Evolutionary conservation across 225 moss, liverwort and hornwort species (phyloP).

Genomic region (Pseudoscleropodium purum): DNA sequence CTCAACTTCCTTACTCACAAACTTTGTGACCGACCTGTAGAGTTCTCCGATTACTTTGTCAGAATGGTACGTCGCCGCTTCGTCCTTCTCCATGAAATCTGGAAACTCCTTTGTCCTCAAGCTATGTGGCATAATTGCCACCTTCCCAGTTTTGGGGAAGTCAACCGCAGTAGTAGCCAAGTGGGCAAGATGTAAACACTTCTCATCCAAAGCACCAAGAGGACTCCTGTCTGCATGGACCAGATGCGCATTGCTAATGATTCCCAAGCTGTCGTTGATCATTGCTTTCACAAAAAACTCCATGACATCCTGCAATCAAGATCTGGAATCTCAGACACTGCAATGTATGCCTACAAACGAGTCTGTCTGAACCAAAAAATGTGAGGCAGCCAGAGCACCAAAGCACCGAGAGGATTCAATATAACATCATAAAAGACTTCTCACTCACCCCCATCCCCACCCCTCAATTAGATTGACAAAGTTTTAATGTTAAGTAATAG

Average conservation of each 20-base stretch:
- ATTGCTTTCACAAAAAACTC: slow-evolving; percentile 71
- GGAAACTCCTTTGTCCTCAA: slow-evolving; percentile 54
- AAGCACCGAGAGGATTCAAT: neutral
- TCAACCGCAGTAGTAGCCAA: slow-evolving; percentile 82
- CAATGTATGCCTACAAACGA: neutral
- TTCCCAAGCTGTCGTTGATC: slow-evolving; percentile 70
- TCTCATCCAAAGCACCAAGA: slow-evolving; percentile 59
- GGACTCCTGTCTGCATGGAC: slow-evolving; percentile 67
- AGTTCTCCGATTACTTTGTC: slow-evolving; percentile 53
- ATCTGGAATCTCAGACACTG: neutral
- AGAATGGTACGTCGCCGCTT: slow-evolving; percentile 47
- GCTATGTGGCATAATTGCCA: slow-evolving; percentile 50
- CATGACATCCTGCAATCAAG: slow-evolving; percentile 58
- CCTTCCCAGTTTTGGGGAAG: slow-evolving; percentile 85
- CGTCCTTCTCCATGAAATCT: slow-evolving; percentile 80
- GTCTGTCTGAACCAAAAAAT: neutral
- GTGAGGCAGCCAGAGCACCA: neutral
- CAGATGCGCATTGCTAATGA: slow-evolving; percentile 82
- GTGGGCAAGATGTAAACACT: slow-evolving; percentile 47
- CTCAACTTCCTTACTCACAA: slow-evolving; percentile 19
- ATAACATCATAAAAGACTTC: neutral
- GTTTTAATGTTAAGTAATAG: neutral
- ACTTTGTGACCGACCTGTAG: slow-evolving; percentile 39
- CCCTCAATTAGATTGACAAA: neutral
- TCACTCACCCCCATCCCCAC: neutral